Base-by-base conservation (phyloP, 2,329 filamentous ascomycete species). In the Fusarium guadeloupense region DNA sequence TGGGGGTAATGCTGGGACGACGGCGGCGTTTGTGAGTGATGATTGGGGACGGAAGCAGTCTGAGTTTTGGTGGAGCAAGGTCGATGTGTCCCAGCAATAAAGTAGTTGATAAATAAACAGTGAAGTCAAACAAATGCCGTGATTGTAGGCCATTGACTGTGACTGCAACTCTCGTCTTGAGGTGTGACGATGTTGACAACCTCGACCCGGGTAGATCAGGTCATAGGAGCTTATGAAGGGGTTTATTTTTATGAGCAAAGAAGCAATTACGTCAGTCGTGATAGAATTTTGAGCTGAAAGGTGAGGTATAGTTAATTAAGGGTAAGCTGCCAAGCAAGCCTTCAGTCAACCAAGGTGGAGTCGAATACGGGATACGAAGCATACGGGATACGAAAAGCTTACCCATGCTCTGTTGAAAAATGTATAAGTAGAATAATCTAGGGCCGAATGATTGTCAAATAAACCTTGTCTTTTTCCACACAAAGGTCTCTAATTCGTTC, bases 61-160 rank as follows among this genome's bases (percentile, higher is more conserved):
- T 6, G 69, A 78, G 16, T 83, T 82, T 51, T 83, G 81, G 81
- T 81, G 75, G 75, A 75, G 70, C 34, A 77, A 77, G 47, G 75
- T 77, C 2, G 72, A 73, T 26, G 68, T 75, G 12, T 76, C 74
- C 8, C 74, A 76, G 13, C 73, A 75, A 40, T 69, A 45, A 33
- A n/a, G 5, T 5, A 16, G n/a, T n/a, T n/a, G 12, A 16, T 25
- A 16, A 13, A 8, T 3, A 3, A 16, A 28, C 2, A 19, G 8
- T 28, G 1, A 30, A n/a, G 31, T 8, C 3, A 39, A 17, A 12
- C 12, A n/a, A 19, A 23, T 26, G 20, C 16, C 26, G 5, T 37
- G 8, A 14, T 4, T 38, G 17, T 6, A 34, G 9, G 0, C 16
- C 42, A 34, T 28, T 19, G 37, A 21, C 37, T 50, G 42, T 21